Base-by-base conservation (phyloP, 2,329 filamentous ascomycete genomes). In the Lasiodiplodia theobromae region DNA sequence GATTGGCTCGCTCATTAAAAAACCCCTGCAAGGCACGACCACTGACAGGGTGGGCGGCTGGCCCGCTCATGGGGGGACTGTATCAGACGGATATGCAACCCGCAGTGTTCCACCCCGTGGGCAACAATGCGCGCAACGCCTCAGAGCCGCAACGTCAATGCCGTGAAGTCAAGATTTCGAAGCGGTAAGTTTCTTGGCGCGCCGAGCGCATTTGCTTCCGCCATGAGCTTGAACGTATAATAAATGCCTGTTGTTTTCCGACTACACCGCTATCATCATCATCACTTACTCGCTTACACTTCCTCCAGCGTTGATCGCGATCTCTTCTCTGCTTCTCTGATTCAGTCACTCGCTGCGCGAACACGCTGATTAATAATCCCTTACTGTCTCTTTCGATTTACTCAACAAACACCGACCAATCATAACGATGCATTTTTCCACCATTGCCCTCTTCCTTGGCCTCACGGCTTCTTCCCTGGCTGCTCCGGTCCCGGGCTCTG, bases 381-480 rank as follows among this genome's bases (percentile, higher is more conserved):
- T 40, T n/a, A 21, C 60, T 52, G 60, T 64, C 60, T 52, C 51
- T 64, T 28, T n/a, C 3, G 25, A 64, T 25, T 31, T 14, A 64
- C 23, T 11, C 8, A 44, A 31, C 25, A 25, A 63, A 16, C 23
- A 60, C 18, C 54, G 40, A 54, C 52, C 54, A 21, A 47, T 14
- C n/a, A 31, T 28, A 57, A 67, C 25, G 28, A 67, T 67, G 65
- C 53, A 37, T 28, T 62, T 67, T 69, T 74, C 75, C 21, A 65
- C 72, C 52, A 65, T 74, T 58, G 69, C 74, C 51, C 8, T 77
- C 62, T 66, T 77, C 56, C 68, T 71, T 23, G 73, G 75, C 62
- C 73, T 79, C 11, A 71, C 73, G 25, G 73, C 77, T 34, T 56
- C 76, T 28, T 57, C 74, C 31, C 56, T 74, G 21, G 77, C 76